Evolutionary conservation across 2,329 filamentous ascomycete species (phyloP), one percentile per base, ranked within the genome.

Genomic region (Pseudopithomyces chartarum): DNA sequence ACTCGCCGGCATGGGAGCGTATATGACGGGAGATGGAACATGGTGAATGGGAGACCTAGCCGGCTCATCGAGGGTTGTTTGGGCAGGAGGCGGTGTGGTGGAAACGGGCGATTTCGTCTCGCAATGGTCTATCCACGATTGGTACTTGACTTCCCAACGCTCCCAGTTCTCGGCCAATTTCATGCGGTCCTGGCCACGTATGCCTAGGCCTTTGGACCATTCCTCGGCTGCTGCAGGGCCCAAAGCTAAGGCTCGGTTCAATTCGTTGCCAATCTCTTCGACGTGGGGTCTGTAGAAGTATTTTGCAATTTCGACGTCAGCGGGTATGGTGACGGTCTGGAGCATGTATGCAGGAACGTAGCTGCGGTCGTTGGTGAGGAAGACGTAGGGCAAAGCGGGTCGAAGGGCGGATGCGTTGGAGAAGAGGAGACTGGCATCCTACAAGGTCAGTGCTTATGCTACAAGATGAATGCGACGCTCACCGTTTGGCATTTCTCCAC

Each of bases 131-230:
- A 48, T 60, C 63, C 66, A 64, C 59, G 62, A 66, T 42, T 68
- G 68, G 51, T 73, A 60, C 58, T 76, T 77, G 44, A 81, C 75
- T 60, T 88, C 86, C 86, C 89, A 94, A 66, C 87, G 88, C 70
- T 92, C 90, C 88, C 90, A 94, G 48, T 89, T 85, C 26, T 85
- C 81, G 29, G 85, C 82, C 69, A 90, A 86, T 11, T 79, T 81
- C 63, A 86, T 83, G 47, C 81, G 77, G 56, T 85, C 81, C 64
- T 84, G 85, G 10, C 90, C 89, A 56, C 85, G 82, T 26, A 78
- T 79, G 42, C 87, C 84, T 3, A 95, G 81, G 10, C 90, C 90
- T 74, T 93, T 93, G 29, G 87, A 80, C 90, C 91, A 95, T 73
- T 93, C 90, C 63, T 91, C 88, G 3, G 84, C 83, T 11, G 88